These are phyloP conservation scores for Emmonsia crescens DNA, from an alignment of 2,329 filamentous ascomycete species.

Conservation along the genomic window DNA sequence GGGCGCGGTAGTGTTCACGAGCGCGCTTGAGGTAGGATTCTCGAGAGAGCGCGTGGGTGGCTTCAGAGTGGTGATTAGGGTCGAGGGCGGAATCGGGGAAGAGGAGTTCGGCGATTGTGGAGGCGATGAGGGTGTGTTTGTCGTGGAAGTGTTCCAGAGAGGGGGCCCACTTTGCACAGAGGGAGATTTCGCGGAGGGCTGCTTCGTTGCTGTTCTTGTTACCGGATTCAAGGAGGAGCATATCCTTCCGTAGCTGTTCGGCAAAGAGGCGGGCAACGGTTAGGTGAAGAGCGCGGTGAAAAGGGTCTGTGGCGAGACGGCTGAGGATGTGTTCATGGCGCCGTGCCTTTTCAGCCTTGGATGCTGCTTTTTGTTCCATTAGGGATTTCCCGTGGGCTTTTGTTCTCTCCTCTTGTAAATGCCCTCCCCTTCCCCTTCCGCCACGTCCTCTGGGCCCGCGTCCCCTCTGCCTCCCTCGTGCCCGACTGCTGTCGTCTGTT, in stretches of 20 bases:
- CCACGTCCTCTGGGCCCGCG: background rate
- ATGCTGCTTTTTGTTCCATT: background rate
- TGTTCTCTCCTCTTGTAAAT: background rate
- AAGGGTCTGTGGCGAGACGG: slow-evolving; percentile 33
- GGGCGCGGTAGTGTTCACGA: slow-evolving; percentile 44
- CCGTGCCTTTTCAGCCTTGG: slow-evolving; percentile 23
- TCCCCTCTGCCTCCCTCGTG: background rate
- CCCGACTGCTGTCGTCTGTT: background rate
- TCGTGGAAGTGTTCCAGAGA: slow-evolving; percentile 46
- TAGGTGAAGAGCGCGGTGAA: slow-evolving; percentile 45
- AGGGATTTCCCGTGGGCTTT: background rate
- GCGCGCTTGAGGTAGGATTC: slow-evolving; percentile 45
- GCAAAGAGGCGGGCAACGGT: slow-evolving; percentile 47
- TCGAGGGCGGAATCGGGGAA: slow-evolving; percentile 30
- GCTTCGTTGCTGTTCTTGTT: slow-evolving; percentile 24
- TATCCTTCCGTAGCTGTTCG: slow-evolving; percentile 42
- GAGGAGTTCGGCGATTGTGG: slow-evolving; percentile 47
- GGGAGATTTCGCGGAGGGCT: slow-evolving; percentile 39
- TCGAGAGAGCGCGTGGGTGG: slow-evolving; percentile 23
- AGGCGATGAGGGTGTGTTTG: slow-evolving; percentile 46
- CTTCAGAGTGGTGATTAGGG: slow-evolving; percentile 15
- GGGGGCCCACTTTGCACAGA: slow-evolving; percentile 53
- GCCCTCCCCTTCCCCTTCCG: slow-evolving; percentile 16
- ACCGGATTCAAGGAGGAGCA: slow-evolving; percentile 30
- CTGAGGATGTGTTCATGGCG: slow-evolving; percentile 35